Evolutionary conservation across 2,329 filamentous ascomycete species (phyloP).

Genomic region (Pseudogymnoascus sp.): DNA sequence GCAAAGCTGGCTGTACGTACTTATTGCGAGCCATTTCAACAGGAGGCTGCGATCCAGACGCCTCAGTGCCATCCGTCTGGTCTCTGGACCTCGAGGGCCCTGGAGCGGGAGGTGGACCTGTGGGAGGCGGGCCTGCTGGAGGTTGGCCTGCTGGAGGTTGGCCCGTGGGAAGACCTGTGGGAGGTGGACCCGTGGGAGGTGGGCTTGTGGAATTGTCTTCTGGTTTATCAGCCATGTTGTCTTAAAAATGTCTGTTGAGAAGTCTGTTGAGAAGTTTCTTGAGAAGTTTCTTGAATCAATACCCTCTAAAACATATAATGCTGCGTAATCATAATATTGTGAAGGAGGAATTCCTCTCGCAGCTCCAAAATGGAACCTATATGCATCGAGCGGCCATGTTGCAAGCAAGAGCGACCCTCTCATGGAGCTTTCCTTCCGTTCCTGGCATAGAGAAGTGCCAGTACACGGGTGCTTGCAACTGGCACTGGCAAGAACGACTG

Average conservation of each 20-base stretch:
- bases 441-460: not conserved
- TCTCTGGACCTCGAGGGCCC: not conserved
- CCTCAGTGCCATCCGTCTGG: not conserved
- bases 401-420: not conserved
- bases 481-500: not conserved
- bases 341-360: not conserved
- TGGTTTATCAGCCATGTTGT: not conserved
- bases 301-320: not conserved
- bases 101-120: not conserved
- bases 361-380: not conserved
- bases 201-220: not conserved
- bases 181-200: not conserved
- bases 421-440: not conserved
- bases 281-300: not conserved
- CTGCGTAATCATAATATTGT: not conserved
- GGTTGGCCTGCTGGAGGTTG: not conserved
- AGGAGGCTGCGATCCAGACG: not conserved
- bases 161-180: not conserved
- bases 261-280: no score
- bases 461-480: not conserved
- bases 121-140: not conserved
- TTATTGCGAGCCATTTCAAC: slow-evolving; percentile 47
- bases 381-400: not conserved
- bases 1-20: slow-evolving; percentile 38
- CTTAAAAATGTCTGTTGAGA: no score